Base-by-base conservation (phyloP, 176 grass and related monocot species). In the Tuctoria greenei region DNA sequence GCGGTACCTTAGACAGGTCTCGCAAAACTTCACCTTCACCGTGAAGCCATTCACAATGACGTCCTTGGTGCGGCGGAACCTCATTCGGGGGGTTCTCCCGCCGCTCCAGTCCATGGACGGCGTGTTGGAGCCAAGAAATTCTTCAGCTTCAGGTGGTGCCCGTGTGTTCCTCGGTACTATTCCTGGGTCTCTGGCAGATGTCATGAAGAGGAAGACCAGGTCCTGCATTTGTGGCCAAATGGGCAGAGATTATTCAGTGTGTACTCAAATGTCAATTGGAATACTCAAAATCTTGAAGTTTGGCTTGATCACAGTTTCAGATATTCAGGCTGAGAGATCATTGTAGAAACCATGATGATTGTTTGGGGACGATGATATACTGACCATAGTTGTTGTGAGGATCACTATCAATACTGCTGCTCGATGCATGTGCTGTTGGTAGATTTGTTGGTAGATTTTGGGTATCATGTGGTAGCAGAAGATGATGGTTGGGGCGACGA, bases 41-140 rank as follows among this genome's bases (percentile, higher is more conserved):
- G 63, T 69, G 74, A 82, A 79, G 39, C 87, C 81, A 43, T 90
- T 82, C 38, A 90, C 74, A 1, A 72, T 28, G 10, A 87, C 69
- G 0, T 93, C 91, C 74, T 87, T 93, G 0, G 77, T 55, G 1
- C 74, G 56, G 0, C 69, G 81, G 21, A 93, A 73, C 67, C 69
- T 87, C 81, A 90, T 74, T n/a, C n/a, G n/a, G n/a, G n/a, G n/a
- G n/a, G n/a, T n/a, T n/a, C n/a, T n/a, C n/a, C n/a, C n/a, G n/a
- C n/a, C n/a, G n/a, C n/a, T n/a, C n/a, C n/a, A n/a, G n/a, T n/a
- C 90, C 87, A 93, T 90, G 0, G 87, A 93, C 15, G 87, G 87
- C 0, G 87, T 85, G 73, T 2, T 27, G 1, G 43, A 68, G 69
- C 76, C 73, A 3, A 61, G 61, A 2, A 79, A n/a, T 18, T 90